phyloP scores from a whole-genome alignment of 2,329 filamentous ascomycete species.

The Blumeria graminis region DNA sequence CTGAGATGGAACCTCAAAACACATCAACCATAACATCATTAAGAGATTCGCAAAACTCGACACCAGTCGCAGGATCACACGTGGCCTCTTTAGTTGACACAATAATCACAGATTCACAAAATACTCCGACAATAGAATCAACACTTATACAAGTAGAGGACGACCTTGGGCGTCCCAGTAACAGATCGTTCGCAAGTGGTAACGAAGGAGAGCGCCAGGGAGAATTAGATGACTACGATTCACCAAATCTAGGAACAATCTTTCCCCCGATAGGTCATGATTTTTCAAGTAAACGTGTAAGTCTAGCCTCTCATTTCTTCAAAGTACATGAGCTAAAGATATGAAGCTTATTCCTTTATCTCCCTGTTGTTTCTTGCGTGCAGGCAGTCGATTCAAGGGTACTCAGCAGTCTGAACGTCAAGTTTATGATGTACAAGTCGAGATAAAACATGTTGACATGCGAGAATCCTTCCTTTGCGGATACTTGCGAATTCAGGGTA shows the following conservation, averaged over 20 bases:
- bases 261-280: slow-evolving; percentile 27
- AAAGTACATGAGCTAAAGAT: neutral
- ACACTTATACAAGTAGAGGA: neutral
- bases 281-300: slow-evolving; percentile 29
- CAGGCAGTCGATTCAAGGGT: slow-evolving; percentile 71
- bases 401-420: slow-evolving; percentile 86
- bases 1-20: slow-evolving; percentile 15
- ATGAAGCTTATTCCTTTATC: slow-evolving; percentile 35
- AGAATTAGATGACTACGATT: slow-evolving; percentile 14
- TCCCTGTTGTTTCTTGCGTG: slow-evolving; percentile 66
- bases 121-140: slow-evolving; percentile 18
- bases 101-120: slow-evolving; percentile 14
- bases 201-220: slow-evolving; percentile 18
- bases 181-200: slow-evolving; percentile 17
- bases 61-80: slow-evolving; percentile 11
- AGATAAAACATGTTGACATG: slow-evolving; percentile 92
- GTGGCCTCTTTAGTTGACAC: slow-evolving; percentile 12
- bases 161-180: slow-evolving; percentile 7
- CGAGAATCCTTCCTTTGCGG: slow-evolving; percentile 84
- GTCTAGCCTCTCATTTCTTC: slow-evolving; percentile 8
- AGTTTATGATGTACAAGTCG: slow-evolving; percentile 85
- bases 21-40: slow-evolving; percentile 9
- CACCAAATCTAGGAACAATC: slow-evolving; percentile 13
- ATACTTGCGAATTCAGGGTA: slow-evolving; percentile 86
- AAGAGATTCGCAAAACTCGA: slow-evolving; percentile 13